Percentiles rank a stretch among this genome's conserved stretches.
These are phyloP conservation scores for Trichophaea hybrida DNA, from an alignment of 2,329 filamentous ascomycete species.

Conservation along the genomic window DNA sequence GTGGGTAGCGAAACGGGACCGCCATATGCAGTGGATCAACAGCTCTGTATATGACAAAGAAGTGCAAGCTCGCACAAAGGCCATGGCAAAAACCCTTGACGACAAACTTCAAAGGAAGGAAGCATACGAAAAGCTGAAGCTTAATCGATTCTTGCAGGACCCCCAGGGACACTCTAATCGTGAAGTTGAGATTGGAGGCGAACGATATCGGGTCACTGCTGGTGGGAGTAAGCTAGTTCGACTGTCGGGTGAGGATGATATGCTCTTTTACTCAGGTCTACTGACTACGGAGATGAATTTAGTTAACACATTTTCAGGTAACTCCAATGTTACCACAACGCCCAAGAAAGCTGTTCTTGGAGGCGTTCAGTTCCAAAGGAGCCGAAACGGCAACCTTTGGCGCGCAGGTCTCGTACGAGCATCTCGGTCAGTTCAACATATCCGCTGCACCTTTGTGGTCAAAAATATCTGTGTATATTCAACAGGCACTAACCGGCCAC, in stretches of 20 bases:
- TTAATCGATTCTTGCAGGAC: slow-evolving; percentile 37
- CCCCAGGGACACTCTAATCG: slow-evolving; percentile 32
- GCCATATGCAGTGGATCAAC: slow-evolving; percentile 73
- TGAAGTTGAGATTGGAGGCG: slow-evolving; percentile 54
- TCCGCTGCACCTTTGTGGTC: background rate
- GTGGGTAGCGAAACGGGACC: slow-evolving; percentile 61
- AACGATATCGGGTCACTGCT: slow-evolving; percentile 57
- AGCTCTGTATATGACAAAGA: slow-evolving; percentile 63
- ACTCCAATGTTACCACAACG: slow-evolving; percentile 35
- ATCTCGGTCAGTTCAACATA: slow-evolving; percentile 49
- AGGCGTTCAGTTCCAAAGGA: slow-evolving; percentile 69
- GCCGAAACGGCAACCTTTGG: slow-evolving; percentile 76
- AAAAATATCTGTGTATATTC: background rate
- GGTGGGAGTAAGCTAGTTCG: slow-evolving; percentile 73
- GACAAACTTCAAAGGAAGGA: slow-evolving; percentile 43
- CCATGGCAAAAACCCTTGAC: slow-evolving; percentile 54
- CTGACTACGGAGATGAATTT: background rate
- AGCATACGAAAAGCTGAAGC: slow-evolving; percentile 45
- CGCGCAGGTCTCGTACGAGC: slow-evolving; percentile 60
- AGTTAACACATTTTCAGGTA: slow-evolving; percentile 1
- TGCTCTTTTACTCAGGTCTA: background rate
- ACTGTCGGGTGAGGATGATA: slow-evolving; percentile 46
- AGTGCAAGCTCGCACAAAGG: slow-evolving; percentile 50
- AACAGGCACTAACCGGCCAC: background rate
- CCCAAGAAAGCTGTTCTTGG: slow-evolving; percentile 60